Base-by-base conservation (phyloP, 2,329 filamentous ascomycete genomes). In the Neoarthrinium moseri region DNA sequence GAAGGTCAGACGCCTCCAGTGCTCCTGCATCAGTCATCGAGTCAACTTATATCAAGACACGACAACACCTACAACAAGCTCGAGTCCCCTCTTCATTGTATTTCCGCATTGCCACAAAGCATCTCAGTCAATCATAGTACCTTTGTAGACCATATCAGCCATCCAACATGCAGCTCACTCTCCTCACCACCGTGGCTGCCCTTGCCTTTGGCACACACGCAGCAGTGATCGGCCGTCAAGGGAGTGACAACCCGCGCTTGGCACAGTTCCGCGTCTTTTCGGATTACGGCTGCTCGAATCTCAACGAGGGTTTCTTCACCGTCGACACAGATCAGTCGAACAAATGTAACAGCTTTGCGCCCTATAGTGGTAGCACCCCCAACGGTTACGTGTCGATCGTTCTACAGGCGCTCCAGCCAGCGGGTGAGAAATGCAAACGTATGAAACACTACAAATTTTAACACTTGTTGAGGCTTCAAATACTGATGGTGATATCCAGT, bases 301-400 rank as follows among this genome's bases (percentile, higher is more conserved):
- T 46, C 15, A 50, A 50, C 35, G 23, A 50, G 24, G 47, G 47
- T 23, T 47, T 50, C 35, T 50, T 43, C 33, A 50, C 47, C 4
- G 37, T 50, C 22, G 47, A 50, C 27, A 23, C 21, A 17, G 34
- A 39, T n/a, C 38, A 46, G 30, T 11, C 43, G 12, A 33, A 43
- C n/a, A 26, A 27, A 10, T 50, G 47, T 29, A 27, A 38, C 34
- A 26, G 20, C 23, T 33, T 37, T n/a, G 20, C 43, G 5, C 5
- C 11, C 27, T 36, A n/a, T 10, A 26, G 15, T 7, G n/a, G 10
- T 15, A 22, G 18, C 10, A 38, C 26, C n/a, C 43, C 26, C 39
- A 42, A 33, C 27, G 40, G 32, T 5, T 45, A 33, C 21, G 33
- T 40, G 11, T 46, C 44, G 32, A 30, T 50, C 21, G 29, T 22